Evolutionary conservation across 2,329 filamentous ascomycete species (phyloP).

Genomic region (Aphanoascus verrucosus): DNA sequence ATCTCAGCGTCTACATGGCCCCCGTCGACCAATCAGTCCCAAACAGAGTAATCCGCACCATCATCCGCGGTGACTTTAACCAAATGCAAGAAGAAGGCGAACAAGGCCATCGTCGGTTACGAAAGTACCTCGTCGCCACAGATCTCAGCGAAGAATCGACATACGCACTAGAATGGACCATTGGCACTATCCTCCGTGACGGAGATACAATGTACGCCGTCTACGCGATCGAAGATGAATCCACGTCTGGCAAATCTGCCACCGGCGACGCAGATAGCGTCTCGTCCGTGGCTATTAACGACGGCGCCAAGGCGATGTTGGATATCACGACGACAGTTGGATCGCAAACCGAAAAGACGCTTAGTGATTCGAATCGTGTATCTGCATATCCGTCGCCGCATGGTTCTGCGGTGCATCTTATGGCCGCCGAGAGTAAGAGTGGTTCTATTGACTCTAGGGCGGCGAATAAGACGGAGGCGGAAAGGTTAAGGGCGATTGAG

Average conservation of each 20-base stretch:
- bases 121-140: constrained; percentile 91
- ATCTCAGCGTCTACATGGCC: constrained; percentile 69
- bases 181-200: constrained; percentile 85
- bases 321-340: constrained; percentile 63
- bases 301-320: constrained; percentile 63
- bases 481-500: constrained; percentile 69
- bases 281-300: constrained; percentile 49
- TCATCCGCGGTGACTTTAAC: constrained; percentile 76
- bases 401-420: constrained; percentile 21
- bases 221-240: constrained; percentile 85
- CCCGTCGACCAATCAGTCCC: constrained; percentile 61
- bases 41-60: constrained; percentile 75
- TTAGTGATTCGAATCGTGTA: constrained; percentile 24
- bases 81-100: constrained; percentile 67
- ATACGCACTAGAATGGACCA: constrained; percentile 93
- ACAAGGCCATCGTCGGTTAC: constrained; percentile 63
- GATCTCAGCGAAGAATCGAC: constrained; percentile 90
- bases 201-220: constrained; percentile 90
- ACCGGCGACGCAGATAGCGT: constrained; percentile 32
- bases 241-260: constrained; percentile 31
- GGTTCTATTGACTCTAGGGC: constrained; percentile 42
- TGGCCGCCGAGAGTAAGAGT: constrained; percentile 29
- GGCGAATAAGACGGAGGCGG: constrained; percentile 57
- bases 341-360: constrained; percentile 46
- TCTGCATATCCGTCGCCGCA: constrained; percentile 16